Evolutionary conservation across 1,139 yeast genomes (phyloP).

Genomic region (Dujonia santamariae): DNA sequence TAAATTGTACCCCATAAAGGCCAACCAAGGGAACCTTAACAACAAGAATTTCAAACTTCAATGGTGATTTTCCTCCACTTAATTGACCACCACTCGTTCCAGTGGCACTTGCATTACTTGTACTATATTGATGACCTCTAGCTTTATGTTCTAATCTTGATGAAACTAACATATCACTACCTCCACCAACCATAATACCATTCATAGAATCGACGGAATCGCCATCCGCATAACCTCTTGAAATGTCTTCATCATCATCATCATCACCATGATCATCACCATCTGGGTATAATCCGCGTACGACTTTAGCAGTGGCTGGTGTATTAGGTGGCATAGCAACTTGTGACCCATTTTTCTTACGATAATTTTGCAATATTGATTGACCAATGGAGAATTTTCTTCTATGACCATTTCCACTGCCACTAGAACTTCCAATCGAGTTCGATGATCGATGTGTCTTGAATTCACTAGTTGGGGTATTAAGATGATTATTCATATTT

Average conservation of each 20-base stretch:
- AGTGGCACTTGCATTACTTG: constrained; percentile 20
- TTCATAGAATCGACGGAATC: constrained; percentile 67
- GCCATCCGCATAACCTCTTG: constrained; percentile 30
- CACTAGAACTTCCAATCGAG: constrained; percentile 19
- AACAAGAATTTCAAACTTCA: constrained; percentile 87
- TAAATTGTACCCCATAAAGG: constrained; percentile 91
- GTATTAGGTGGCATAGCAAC: constrained; percentile 47
- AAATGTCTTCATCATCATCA: constrained; percentile 24
- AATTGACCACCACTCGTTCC: background rate
- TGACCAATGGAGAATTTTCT: constrained; percentile 65
- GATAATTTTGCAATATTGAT: constrained; percentile 41
- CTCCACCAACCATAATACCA: constrained; percentile 47
- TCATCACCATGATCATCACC: constrained; percentile 33
- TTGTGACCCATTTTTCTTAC: constrained; percentile 47
- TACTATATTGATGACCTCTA: constrained; percentile 29
- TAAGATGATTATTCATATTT: constrained; percentile 26
- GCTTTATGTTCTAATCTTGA: constrained; percentile 56
- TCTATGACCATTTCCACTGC: constrained; percentile 38
- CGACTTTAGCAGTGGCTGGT: constrained; percentile 47
- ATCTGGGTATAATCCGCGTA: constrained; percentile 37
- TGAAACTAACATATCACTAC: constrained; percentile 65
- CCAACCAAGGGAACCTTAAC: constrained; percentile 92
- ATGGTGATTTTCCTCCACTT: constrained; percentile 41
- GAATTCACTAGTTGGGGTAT: constrained; percentile 18
- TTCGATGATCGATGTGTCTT: constrained; percentile 28